Evolutionary conservation across 495 filamentous ascomycete genomes (phyloP).

Genomic region (Tetracladium marchalianum): DNA sequence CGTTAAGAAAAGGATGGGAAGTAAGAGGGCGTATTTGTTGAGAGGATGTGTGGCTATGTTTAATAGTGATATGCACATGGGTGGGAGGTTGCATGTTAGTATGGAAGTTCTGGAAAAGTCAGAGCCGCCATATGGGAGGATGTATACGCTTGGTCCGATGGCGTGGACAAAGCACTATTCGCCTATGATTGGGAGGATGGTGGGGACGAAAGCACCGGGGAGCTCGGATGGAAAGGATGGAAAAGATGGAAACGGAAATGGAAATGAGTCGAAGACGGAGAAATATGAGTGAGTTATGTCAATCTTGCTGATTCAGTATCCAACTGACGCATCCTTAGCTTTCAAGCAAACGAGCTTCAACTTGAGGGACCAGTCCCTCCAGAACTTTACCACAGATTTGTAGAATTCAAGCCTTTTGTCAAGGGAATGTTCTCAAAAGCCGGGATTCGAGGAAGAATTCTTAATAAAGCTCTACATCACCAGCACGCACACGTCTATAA

Average conservation of each 20-base stretch:
- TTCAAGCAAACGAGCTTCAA: conserved; percentile 90
- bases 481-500: conserved; percentile 87
- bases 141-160: conserved; percentile 69
- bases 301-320: background rate
- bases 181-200: conserved; percentile 76
- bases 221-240: conserved; percentile 3
- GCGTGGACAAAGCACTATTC: conserved; percentile 79
- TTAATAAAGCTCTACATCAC: conserved; percentile 79
- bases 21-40: conserved; percentile 72
- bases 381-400: conserved; percentile 76
- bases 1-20: conserved; percentile 73
- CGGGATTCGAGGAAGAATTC: conserved; percentile 65
- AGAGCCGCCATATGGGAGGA: conserved; percentile 59
- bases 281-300: conserved; percentile 57
- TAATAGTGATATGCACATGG: conserved; percentile 41
- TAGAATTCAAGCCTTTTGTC: conserved; percentile 86
- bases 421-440: conserved; percentile 74
- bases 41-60: conserved; percentile 52
- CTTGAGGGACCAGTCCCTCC: conserved; percentile 71
- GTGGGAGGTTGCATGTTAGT: conserved; percentile 50
- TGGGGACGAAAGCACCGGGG: conserved; percentile 59
- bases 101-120: conserved; percentile 68
- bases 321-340: conserved; percentile 36
- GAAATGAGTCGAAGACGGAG: conserved; percentile 36
- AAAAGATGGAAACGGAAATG: conserved; percentile 16